phyloP scores from a whole-genome alignment of 148 eudicot genomes.

The Heliosperma pusillum region DNA sequence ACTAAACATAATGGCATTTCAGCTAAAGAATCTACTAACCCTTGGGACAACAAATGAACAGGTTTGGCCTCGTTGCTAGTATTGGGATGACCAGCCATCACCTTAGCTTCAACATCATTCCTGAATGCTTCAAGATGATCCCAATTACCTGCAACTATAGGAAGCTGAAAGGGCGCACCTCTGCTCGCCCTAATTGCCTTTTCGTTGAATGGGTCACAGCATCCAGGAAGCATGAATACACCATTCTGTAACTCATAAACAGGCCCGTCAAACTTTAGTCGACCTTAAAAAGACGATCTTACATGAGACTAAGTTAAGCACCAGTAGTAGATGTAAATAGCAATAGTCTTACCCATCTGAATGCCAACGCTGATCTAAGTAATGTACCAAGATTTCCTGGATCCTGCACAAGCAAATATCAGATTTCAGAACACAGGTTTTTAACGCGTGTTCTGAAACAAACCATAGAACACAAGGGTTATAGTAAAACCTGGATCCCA shows the following conservation, averaged over 20 bases:
- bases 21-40: conserved; percentile 47
- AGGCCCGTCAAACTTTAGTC: neutral
- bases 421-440: conserved; percentile 5
- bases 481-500: conserved; percentile 69
- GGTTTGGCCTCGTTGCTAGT: conserved; percentile 25
- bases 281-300: neutral
- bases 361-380: conserved; percentile 86
- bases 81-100: conserved; percentile 79
- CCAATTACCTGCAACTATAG: conserved; percentile 76
- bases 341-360: conserved; percentile 65
- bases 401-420: conserved; percentile 51
- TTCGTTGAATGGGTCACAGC: conserved; percentile 94
- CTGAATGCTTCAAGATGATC: conserved; percentile 45
- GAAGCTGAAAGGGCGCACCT: conserved; percentile 88
- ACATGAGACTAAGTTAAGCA: neutral
- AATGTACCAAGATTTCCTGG: conserved; percentile 96
- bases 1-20: conserved; percentile 64
- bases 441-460: neutral
- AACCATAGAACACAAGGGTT: conserved; percentile 8
- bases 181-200: conserved; percentile 89
- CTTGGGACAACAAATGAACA: conserved; percentile 45
- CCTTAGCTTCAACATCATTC: conserved; percentile 43
- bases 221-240: conserved; percentile 79
- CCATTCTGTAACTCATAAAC: conserved; percentile 34
- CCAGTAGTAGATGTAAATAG: neutral